A percentile compares a stretch with the other conserved stretches of the same genome.
These are phyloP conservation scores for Homolaphlyctis polyrhiza DNA, from an alignment of 371 early-diverging fungal genomes.

Conservation along the genomic window DNA sequence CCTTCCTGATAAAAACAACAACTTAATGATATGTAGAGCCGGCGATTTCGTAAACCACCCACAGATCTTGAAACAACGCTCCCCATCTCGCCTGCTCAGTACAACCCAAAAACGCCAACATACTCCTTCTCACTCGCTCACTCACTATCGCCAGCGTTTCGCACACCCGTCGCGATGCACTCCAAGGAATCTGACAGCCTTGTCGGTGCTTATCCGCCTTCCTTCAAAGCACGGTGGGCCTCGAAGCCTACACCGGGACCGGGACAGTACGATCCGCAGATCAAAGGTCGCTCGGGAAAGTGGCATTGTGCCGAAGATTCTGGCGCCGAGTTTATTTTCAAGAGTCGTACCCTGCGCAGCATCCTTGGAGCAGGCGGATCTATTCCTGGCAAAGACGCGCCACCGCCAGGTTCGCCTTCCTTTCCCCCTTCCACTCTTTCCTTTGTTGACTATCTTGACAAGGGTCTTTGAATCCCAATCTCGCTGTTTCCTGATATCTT, in stretches of 20 bases:
- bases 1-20: too few relatives aligned
- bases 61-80: slow-evolving; percentile 24
- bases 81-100: slow-evolving; percentile 19
- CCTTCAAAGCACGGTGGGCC: neutral
- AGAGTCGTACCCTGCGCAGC: slow-evolving; percentile 26
- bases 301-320: slow-evolving; percentile 9
- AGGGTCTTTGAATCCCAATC: neutral
- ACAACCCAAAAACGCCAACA: slow-evolving; percentile 19
- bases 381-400: slow-evolving; percentile 26
- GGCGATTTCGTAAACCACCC: slow-evolving; percentile 30
- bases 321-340: slow-evolving; percentile 30
- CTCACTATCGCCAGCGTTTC: slow-evolving; percentile 30
- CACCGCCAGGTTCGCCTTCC: slow-evolving; percentile 22
- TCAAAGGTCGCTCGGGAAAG: slow-evolving; percentile 2
- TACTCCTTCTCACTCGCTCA: slow-evolving; percentile 27
- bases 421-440: neutral
- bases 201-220: neutral
- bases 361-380: slow-evolving; percentile 21
- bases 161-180: neutral
- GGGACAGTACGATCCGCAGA: slow-evolving; percentile 20
- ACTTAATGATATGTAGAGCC: too few relatives aligned
- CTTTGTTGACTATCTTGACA: neutral
- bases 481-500: too few relatives aligned
- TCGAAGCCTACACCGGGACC: slow-evolving; percentile 19
- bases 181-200: slow-evolving; percentile 2